Evolutionary conservation across 1,284 basidiomycete genomes (phyloP).

Genomic region (Naganishia liquefaciens): DNA sequence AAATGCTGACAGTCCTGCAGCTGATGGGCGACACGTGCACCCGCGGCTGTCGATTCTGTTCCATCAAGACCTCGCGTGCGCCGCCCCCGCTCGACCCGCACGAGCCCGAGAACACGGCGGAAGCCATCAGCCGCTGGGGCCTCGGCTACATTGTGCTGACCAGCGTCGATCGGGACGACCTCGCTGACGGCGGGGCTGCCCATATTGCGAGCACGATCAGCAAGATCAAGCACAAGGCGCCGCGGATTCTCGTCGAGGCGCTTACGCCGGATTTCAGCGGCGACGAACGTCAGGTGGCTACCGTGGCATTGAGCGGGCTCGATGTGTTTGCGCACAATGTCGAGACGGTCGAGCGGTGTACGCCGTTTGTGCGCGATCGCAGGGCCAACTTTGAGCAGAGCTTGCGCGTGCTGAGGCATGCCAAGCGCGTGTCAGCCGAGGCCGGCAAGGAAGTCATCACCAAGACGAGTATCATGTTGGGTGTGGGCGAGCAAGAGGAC

Average conservation of each 20-base stretch:
- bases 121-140: conserved; percentile 97
- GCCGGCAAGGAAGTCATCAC: conserved; percentile 79
- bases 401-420: conserved; percentile 77
- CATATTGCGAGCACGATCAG: conserved; percentile 94
- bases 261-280: conserved; percentile 94
- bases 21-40: conserved; percentile 99
- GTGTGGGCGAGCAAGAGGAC: conserved; percentile 85
- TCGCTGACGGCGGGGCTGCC: conserved; percentile 84
- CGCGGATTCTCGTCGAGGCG: conserved; percentile 93
- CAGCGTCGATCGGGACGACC: conserved; percentile 93
- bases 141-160: conserved; percentile 98
- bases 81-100: conserved; percentile 92
- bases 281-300: conserved; percentile 69
- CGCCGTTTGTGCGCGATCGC: conserved; percentile 92
- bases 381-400: conserved; percentile 90
- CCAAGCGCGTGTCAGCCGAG: conserved; percentile 79
- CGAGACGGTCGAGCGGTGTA: conserved; percentile 90
- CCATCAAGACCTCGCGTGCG: conserved; percentile 87
- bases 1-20: conserved; percentile 54
- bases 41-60: conserved; percentile 95
- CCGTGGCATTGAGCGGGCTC: conserved; percentile 85
- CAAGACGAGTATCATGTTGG: conserved; percentile 99
- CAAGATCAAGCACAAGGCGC: conserved; percentile 97
- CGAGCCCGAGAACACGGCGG: conserved; percentile 97
- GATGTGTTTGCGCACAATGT: conserved; percentile 99